Evolutionary conservation across 2,329 filamentous ascomycete species (phyloP).

Genomic region (Verticillium klebahnii): DNA sequence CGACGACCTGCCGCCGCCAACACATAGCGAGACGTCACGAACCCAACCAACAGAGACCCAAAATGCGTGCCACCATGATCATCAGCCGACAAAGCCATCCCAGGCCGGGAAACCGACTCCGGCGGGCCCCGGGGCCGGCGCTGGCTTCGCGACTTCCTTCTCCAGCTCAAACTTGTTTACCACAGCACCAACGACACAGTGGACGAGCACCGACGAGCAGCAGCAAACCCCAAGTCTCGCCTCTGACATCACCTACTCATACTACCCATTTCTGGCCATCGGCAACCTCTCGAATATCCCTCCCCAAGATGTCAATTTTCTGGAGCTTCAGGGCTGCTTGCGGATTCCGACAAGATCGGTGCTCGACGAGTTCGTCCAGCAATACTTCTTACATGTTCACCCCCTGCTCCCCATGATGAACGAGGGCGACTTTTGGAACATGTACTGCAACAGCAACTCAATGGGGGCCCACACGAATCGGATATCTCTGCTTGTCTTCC

Average conservation of each 20-base stretch:
- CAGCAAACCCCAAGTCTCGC: slow-evolving; percentile 15
- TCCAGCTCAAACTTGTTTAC: background rate
- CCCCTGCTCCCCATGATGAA: slow-evolving; percentile 37
- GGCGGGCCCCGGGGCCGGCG: background rate
- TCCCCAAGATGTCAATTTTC: slow-evolving; percentile 40
- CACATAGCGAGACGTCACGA: background rate
- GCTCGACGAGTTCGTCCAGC: slow-evolving; percentile 42
- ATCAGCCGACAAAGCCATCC: background rate
- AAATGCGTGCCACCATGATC: background rate
- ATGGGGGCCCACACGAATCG: slow-evolving; percentile 13
- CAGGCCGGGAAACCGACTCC: background rate
- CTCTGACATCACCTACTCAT: slow-evolving; percentile 34
- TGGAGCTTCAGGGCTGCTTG: slow-evolving; percentile 41
- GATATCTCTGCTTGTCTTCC: slow-evolving; percentile 39
- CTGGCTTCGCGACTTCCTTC: background rate
- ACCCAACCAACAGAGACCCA: background rate
- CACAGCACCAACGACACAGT: background rate
- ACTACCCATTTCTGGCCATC: slow-evolving; percentile 37
- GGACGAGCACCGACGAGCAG: slow-evolving; percentile 7
- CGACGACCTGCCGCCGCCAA: background rate
- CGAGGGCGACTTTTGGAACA: slow-evolving; percentile 41
- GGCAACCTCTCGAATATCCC: slow-evolving; percentile 28
- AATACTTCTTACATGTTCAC: slow-evolving; percentile 44
- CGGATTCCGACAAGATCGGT: slow-evolving; percentile 34
- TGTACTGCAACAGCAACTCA: slow-evolving; percentile 26